Evolutionary conservation across 495 filamentous ascomycete species (phyloP).

Genomic region (Bryoglossum gracile): DNA sequence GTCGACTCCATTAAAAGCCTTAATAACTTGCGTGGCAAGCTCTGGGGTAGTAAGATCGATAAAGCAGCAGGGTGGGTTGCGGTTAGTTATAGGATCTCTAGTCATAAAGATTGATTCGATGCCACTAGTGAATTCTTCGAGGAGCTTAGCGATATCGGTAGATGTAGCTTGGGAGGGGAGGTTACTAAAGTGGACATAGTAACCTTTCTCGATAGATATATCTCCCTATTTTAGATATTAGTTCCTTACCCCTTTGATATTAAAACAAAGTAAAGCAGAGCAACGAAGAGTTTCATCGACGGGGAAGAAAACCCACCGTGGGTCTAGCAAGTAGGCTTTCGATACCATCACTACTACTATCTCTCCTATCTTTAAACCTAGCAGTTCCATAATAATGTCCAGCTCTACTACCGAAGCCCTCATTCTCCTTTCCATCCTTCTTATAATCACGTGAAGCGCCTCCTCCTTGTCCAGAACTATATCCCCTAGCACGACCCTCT

Average conservation of each 20-base stretch:
- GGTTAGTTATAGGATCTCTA: conserved; percentile 56
- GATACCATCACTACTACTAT: conserved; percentile 4
- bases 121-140: conserved; percentile 26
- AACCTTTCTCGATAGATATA: conserved; percentile 40
- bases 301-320: not conserved
- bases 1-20: conserved; percentile 42
- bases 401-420: too few relatives aligned
- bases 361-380: too few relatives aligned
- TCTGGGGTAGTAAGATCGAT: conserved; percentile 52
- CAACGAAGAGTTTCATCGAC: too few relatives aligned
- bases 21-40: conserved; percentile 51
- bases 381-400: too few relatives aligned
- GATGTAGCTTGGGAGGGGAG: conserved; percentile 57
- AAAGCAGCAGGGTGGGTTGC: conserved; percentile 68
- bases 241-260: not conserved
- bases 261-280: too few relatives aligned
- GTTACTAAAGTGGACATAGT: conserved; percentile 60
- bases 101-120: conserved; percentile 58
- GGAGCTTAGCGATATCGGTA: conserved; percentile 52
- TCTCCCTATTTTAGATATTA: conserved; percentile 13
- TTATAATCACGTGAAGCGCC: too few relatives aligned
- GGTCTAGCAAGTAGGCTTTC: conserved; percentile 3
- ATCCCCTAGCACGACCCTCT: not conserved
- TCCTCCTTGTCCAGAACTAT: not conserved
- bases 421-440: too few relatives aligned